A percentile compares a stretch with the other conserved stretches of the same genome.
Conservation (phyloP, 2,329 filamentous ascomycete genomes). For the Biscogniauxia marginata region DNA sequence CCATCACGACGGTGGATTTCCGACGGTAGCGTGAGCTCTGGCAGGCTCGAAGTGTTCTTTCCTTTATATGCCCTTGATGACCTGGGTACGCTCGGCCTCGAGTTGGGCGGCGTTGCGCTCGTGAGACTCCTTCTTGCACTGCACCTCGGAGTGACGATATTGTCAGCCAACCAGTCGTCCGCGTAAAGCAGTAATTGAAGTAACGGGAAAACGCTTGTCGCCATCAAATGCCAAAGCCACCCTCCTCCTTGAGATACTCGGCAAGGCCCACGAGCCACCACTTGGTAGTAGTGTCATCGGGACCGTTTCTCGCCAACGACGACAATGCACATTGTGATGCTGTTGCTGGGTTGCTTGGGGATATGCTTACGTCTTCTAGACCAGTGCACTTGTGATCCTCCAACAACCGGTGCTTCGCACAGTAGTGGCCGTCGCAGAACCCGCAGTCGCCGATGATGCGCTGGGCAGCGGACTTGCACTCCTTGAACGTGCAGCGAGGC, state of each 20-base stretch:
- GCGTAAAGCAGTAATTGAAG: background rate
- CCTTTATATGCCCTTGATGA: conserved; percentile 81
- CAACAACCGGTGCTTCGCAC: conserved; percentile 88
- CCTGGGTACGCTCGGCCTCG: conserved; percentile 87
- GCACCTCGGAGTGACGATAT: conserved; percentile 29
- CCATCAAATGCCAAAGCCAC: conserved; percentile 19
- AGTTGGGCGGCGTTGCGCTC: conserved; percentile 91
- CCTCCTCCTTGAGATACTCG: conserved; percentile 32
- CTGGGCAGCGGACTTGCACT: conserved; percentile 84
- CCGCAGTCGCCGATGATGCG: conserved; percentile 94
- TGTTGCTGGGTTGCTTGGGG: conserved; percentile 11
- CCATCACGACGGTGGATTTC: background rate
- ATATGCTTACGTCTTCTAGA: conserved; percentile 74
- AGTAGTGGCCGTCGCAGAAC: conserved; percentile 93
- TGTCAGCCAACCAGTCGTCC: conserved; percentile 17
- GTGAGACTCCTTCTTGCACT: conserved; percentile 96
- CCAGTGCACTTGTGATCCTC: conserved; percentile 93
- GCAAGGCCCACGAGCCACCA: conserved; percentile 45
- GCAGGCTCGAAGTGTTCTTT: background rate
- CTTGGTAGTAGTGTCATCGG: conserved; percentile 14
- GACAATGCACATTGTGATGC: conserved; percentile 4
- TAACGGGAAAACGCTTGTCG: conserved; percentile 13
- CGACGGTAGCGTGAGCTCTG: background rate
- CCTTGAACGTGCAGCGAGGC: conserved; percentile 83
- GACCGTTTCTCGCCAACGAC: conserved; percentile 11